Conservation (phyloP, 441 rosid species). For the Gossypium davidsonii region DNA sequence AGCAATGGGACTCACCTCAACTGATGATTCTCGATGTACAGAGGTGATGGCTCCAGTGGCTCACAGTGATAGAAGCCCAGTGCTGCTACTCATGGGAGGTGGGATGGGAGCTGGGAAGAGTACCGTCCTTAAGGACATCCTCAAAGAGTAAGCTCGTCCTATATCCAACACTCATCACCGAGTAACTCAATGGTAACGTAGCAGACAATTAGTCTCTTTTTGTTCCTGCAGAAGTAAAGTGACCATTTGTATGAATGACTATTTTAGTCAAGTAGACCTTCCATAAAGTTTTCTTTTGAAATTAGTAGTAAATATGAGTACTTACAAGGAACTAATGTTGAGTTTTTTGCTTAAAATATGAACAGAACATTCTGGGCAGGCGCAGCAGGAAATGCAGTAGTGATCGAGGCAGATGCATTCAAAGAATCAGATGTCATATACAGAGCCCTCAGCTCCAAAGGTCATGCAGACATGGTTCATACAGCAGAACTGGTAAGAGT, state of each 20-base stretch:
- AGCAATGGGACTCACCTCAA: constrained; percentile 71
- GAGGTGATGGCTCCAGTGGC: constrained; percentile 98
- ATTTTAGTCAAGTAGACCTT: neutral
- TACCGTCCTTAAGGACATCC: constrained; percentile 92
- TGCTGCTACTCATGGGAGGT: constrained; percentile 90
- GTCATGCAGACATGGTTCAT: constrained; percentile 84
- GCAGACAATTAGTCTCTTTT: neutral
- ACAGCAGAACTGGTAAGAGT: constrained; percentile 86
- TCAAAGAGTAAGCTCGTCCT: constrained; percentile 58
- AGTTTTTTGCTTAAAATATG: constrained; percentile 8
- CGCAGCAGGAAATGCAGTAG: constrained; percentile 78
- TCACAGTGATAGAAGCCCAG: constrained; percentile 81
- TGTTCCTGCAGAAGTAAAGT: neutral
- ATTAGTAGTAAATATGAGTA: neutral
- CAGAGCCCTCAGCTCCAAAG: constrained; percentile 83
- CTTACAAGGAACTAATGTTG: neutral
- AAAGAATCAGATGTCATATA: constrained; percentile 93
- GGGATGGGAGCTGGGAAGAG: constrained; percentile 99
- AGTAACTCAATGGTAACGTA: neutral
- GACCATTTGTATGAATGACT: neutral
- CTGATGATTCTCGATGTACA: constrained; percentile 78
- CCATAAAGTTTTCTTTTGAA: neutral
- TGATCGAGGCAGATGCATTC: constrained; percentile 95
- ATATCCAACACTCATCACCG: neutral
- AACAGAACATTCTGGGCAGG: constrained; percentile 79